phyloP scores from a whole-genome alignment of 768 basidiomycete species.

The Cystobasidium ongulense region DNA sequence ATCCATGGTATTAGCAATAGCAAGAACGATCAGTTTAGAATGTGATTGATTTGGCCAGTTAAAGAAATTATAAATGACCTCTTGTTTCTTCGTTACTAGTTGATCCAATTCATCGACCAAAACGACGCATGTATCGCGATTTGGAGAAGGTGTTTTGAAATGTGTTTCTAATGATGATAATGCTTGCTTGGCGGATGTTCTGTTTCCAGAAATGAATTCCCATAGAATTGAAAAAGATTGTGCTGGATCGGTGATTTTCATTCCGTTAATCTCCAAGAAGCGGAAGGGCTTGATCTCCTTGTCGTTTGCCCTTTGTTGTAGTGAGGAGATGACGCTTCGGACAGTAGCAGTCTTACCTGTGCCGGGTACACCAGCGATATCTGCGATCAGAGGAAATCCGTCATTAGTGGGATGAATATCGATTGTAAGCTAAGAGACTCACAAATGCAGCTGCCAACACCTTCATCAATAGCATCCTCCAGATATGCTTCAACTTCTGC shows the following conservation, averaged over 20 bases:
- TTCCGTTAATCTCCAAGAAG: constrained; percentile 95
- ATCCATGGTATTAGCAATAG: constrained; percentile 98
- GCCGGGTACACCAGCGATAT: constrained; percentile 97
- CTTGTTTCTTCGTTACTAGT: constrained; percentile 82
- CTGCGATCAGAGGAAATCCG: constrained; percentile 47
- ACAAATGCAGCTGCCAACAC: constrained; percentile 94
- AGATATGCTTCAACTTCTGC: constrained; percentile 64
- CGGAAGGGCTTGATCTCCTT: constrained; percentile 93
- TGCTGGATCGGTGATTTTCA: constrained; percentile 83
- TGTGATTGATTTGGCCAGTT: constrained; percentile 91
- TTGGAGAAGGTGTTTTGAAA: constrained; percentile 67
- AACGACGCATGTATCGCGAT: constrained; percentile 83
- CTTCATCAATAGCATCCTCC: constrained; percentile 78
- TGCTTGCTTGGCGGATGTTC: constrained; percentile 69
- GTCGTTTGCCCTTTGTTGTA: constrained; percentile 77
- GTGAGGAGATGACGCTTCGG: constrained; percentile 78
- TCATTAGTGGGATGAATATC: constrained; percentile 20
- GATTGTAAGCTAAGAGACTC: too few relatives aligned
- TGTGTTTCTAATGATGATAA: constrained; percentile 66
- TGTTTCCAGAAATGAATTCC: constrained; percentile 79
- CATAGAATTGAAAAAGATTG: constrained; percentile 86
- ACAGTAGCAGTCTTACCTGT: constrained; percentile 98
- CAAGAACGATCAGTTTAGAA: constrained; percentile 85
- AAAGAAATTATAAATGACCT: constrained; percentile 96
- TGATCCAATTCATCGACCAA: constrained; percentile 99